These are phyloP conservation scores for Phytophthora boehmeriae DNA, from an alignment of 352 stramenopile species.

Conservation along the genomic window DNA sequence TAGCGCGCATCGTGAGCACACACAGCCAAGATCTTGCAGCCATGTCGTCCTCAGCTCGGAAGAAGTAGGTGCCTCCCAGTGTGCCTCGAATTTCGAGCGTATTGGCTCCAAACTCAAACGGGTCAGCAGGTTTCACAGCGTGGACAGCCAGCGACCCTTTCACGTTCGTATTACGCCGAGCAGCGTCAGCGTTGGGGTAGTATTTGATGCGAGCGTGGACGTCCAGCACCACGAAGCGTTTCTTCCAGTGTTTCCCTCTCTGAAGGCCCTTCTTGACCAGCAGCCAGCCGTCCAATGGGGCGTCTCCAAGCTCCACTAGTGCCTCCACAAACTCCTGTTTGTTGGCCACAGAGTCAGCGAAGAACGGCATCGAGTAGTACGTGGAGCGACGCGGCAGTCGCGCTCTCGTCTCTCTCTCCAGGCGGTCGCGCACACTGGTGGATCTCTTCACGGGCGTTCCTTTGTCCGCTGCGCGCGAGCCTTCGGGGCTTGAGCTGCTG, in stretches of 20 bases:
- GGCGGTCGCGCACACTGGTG: conserved; percentile 59
- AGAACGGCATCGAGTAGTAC: conserved; percentile 84
- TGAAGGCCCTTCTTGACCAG: conserved; percentile 79
- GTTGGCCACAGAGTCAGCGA: conserved; percentile 72
- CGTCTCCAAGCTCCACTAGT: conserved; percentile 71
- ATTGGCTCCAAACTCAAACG: conserved; percentile 75
- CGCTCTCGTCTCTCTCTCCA: conserved; percentile 64
- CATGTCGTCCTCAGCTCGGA: conserved; percentile 80
- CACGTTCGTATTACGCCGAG: conserved; percentile 78
- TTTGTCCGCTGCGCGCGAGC: conserved; percentile 11
- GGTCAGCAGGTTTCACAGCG: conserved; percentile 73
- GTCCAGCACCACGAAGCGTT: conserved; percentile 80
- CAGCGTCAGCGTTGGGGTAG: conserved; percentile 77
- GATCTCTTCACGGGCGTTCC: conserved; percentile 27
- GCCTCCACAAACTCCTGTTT: conserved; percentile 81
- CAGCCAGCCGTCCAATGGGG: conserved; percentile 74
- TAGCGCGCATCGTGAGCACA: conserved; percentile 81
- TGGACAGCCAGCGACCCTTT: conserved; percentile 81
- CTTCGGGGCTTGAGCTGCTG: conserved; percentile 9
- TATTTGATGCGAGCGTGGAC: conserved; percentile 80
- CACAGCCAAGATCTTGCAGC: conserved; percentile 79
- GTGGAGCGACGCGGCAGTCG: conserved; percentile 63
- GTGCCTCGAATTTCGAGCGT: conserved; percentile 80
- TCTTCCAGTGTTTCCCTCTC: conserved; percentile 85
- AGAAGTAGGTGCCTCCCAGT: conserved; percentile 82